Conservation (phyloP, 202 grass and related monocot species). For the Alloteropsis angusta region DNA sequence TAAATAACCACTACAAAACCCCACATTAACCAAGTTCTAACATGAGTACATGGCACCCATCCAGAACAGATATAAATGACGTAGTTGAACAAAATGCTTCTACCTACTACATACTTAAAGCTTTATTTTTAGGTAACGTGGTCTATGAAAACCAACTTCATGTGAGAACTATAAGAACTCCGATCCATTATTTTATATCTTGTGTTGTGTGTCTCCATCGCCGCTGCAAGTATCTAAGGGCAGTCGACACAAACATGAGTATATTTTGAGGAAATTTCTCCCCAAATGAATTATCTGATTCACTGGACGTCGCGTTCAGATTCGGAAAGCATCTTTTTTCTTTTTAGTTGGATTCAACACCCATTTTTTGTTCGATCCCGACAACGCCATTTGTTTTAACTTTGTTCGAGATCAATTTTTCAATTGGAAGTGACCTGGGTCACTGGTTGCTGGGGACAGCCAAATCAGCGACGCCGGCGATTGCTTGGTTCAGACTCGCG, state of each 20-base stretch:
- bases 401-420: too few relatives aligned
- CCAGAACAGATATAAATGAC: background rate
- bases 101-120: too few relatives aligned
- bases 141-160: too few relatives aligned
- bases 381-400: background rate
- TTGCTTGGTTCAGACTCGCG: background rate
- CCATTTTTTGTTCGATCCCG: too few relatives aligned
- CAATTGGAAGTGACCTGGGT: background rate
- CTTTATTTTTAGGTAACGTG: too few relatives aligned
- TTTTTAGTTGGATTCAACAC: background rate
- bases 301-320: background rate
- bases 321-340: background rate
- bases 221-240: background rate
- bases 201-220: background rate
- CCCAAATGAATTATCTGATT: background rate
- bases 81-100: too few relatives aligned
- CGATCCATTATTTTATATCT: too few relatives aligned
- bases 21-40: background rate
- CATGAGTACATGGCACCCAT: background rate
- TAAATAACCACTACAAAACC: background rate
- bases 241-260: background rate
- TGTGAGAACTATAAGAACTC: too few relatives aligned
- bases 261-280: background rate
- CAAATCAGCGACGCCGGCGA: background rate
- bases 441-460: too few relatives aligned